phyloP scores from a whole-genome alignment of 345 rosid genomes.

The Draba incana region DNA sequence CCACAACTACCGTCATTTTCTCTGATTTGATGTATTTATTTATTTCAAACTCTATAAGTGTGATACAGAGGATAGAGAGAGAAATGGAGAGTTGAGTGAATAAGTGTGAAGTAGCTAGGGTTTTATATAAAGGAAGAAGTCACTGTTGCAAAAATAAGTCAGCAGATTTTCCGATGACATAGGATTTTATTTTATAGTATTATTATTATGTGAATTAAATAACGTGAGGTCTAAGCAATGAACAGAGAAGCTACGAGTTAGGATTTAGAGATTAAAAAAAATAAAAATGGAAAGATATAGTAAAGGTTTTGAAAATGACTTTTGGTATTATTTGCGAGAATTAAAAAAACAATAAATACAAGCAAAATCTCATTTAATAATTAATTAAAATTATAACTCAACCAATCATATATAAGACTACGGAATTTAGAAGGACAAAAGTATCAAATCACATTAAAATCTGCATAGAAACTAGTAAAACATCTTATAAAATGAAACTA shows the following conservation, averaged over 20 bases:
- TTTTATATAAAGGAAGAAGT: slow-evolving; percentile 33
- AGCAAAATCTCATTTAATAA: no score
- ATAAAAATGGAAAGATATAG: neutral
- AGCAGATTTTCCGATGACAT: slow-evolving; percentile 37
- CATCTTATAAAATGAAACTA: no score
- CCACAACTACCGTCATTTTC: slow-evolving; percentile 42
- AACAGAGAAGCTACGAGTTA: slow-evolving; percentile 5
- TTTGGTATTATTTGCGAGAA: slow-evolving; percentile 23
- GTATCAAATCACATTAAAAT: no score
- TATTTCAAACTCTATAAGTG: neutral
- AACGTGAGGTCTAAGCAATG: slow-evolving; percentile 35
- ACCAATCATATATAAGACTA: no score
- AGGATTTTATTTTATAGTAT: slow-evolving; percentile 12
- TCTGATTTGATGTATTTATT: neutral
- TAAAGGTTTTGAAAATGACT: slow-evolving; percentile 21
- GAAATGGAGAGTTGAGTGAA: neutral
- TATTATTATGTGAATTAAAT: neutral
- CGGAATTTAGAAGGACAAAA: no score
- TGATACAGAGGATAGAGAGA: slow-evolving; percentile 11
- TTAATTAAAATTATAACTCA: no score
- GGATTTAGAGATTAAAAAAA: neutral
- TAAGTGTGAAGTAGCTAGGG: slow-evolving; percentile 35
- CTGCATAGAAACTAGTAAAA: no score
- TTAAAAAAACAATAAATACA: no score
- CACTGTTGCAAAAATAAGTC: slow-evolving; percentile 27